Conservation (phyloP, 495 filamentous ascomycete genomes). For the Aspergillus bridgeri region DNA sequence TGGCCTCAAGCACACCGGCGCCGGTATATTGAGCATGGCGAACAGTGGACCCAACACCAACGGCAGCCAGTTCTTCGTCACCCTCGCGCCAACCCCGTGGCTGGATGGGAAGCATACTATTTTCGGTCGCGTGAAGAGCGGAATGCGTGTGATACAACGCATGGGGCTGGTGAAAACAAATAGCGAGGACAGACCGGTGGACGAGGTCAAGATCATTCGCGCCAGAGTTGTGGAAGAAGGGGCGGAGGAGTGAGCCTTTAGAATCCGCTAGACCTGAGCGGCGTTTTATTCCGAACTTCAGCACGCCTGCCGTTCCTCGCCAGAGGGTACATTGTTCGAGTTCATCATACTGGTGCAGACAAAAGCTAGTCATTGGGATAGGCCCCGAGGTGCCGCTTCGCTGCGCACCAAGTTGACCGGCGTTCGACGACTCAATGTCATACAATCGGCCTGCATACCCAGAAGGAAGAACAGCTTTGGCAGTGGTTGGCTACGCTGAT, state of each 20-base stretch:
- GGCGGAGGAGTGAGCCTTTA: conserved; percentile 35
- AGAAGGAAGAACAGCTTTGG: background rate
- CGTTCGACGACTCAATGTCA: background rate
- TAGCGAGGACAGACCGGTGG: conserved; percentile 70
- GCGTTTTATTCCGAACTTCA: background rate
- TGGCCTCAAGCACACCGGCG: conserved; percentile 85
- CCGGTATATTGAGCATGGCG: conserved; percentile 92
- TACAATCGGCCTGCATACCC: background rate
- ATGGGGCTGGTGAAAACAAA: conserved; percentile 92
- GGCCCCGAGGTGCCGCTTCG: background rate
- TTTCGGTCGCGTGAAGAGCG: conserved; percentile 86
- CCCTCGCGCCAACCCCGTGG: conserved; percentile 93
- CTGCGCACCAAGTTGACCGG: background rate
- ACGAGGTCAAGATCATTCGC: conserved; percentile 77
- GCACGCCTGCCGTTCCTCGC: background rate
- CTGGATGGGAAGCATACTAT: conserved; percentile 97
- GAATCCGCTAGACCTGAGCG: background rate
- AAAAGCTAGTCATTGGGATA: background rate
- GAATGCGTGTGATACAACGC: conserved; percentile 76
- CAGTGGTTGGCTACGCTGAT: background rate
- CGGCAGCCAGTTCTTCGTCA: conserved; percentile 85
- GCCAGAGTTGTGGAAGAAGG: conserved; percentile 63
- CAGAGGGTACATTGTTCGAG: background rate
- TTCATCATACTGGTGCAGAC: background rate
- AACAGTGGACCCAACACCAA: conserved; percentile 94